Evolutionary conservation across 192 early-diverging fungal genomes (phyloP).

Genomic region (Coemansia sp.): DNA sequence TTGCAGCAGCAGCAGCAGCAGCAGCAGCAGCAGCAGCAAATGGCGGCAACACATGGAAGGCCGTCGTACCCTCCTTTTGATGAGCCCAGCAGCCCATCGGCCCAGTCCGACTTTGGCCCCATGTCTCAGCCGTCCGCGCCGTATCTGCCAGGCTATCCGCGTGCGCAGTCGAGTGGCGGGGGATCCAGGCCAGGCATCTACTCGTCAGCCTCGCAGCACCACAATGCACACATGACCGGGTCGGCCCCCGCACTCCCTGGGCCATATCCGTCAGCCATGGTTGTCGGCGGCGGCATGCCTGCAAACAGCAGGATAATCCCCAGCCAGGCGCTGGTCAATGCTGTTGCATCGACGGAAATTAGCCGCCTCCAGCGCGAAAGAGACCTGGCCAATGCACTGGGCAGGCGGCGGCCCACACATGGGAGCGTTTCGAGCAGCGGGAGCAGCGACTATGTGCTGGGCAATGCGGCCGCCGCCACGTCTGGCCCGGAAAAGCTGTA

Average conservation of each 20-base stretch:
- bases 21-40: slow-evolving; percentile 26
- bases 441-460: slow-evolving; percentile 8
- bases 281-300: slow-evolving; percentile 51
- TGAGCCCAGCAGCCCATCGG: slow-evolving; percentile 21
- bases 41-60: slow-evolving; percentile 4
- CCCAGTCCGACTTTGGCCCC: slow-evolving; percentile 27
- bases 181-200: slow-evolving; percentile 4
- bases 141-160: slow-evolving; percentile 24
- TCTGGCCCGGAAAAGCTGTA: slow-evolving; percentile 26
- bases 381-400: slow-evolving; percentile 42
- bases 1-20: slow-evolving; percentile 7
- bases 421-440: slow-evolving; percentile 26
- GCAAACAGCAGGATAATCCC: slow-evolving; percentile 36
- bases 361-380: slow-evolving; percentile 44
- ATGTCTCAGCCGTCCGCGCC: background rate
- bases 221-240: background rate
- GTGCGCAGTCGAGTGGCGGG: slow-evolving; percentile 14
- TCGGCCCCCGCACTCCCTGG: slow-evolving; percentile 6
- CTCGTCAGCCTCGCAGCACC: slow-evolving; percentile 5
- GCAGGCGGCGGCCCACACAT: slow-evolving; percentile 39
- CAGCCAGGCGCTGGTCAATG: slow-evolving; percentile 34
- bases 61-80: slow-evolving; percentile 14
- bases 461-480: background rate
- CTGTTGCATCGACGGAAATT: slow-evolving; percentile 35
- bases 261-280: slow-evolving; percentile 47